A percentile compares a stretch with the other conserved stretches of the same genome.
phyloP scores from a whole-genome alignment of 441 rosid species.

The Geranium incanum region DNA sequence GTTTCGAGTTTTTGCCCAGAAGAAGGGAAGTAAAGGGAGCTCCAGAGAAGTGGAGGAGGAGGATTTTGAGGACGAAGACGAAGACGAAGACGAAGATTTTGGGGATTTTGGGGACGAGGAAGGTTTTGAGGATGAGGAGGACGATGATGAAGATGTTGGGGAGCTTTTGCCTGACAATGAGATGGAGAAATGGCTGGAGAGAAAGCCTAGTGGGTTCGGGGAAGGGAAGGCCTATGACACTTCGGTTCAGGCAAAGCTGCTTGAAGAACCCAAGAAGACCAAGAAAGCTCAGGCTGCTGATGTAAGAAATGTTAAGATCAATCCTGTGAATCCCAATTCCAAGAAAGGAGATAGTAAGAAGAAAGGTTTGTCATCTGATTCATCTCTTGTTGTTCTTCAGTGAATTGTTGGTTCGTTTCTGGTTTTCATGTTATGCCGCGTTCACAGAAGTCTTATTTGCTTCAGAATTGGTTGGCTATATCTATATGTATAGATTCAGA shows the following conservation, averaged over 20 bases:
- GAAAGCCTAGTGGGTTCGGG: conserved; percentile 68
- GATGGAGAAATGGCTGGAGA: conserved; percentile 65
- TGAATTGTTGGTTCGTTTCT: background rate
- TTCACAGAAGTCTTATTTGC: background rate
- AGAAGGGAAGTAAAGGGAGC: conserved; percentile 20
- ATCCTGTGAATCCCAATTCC: conserved; percentile 29
- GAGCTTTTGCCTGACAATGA: conserved; percentile 41
- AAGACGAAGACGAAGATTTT: conserved; percentile 15
- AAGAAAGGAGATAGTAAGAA: conserved; percentile 23
- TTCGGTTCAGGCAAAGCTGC: conserved; percentile 60
- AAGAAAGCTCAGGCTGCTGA: conserved; percentile 59
- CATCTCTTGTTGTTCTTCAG: background rate
- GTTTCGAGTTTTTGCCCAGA: conserved; percentile 22
- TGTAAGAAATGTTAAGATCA: conserved; percentile 49
- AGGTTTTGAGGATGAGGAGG: conserved; percentile 25
- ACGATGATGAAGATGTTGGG: conserved; percentile 32
- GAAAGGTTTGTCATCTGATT: conserved; percentile 34
- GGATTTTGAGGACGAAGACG: conserved; percentile 24
- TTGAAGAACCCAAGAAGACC: conserved; percentile 61
- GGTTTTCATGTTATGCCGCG: background rate
- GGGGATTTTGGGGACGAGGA: conserved; percentile 13
- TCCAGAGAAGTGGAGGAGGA: conserved; percentile 21
- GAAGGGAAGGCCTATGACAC: conserved; percentile 65
- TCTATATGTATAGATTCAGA: background rate
- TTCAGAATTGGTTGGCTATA: background rate